Percentiles rank a stretch among this genome's conserved stretches.
Conservation (phyloP, 306 rosid species). For the Styphnolobium japonicum region DNA sequence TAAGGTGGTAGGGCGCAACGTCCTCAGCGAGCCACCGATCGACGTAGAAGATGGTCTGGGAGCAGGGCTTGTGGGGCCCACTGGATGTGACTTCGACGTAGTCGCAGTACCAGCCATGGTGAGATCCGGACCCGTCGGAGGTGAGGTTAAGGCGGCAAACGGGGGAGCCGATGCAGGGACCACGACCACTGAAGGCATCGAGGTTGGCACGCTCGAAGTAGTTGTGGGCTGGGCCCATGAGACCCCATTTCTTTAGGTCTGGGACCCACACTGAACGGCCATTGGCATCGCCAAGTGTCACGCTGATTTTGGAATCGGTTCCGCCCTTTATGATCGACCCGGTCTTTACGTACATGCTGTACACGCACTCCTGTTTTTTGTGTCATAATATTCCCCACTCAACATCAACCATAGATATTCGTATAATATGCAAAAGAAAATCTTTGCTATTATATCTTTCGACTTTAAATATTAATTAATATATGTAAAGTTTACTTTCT, state of each 20-base stretch:
- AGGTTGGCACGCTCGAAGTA: constrained; percentile 33
- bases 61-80: constrained; percentile 23
- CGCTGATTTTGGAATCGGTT: constrained; percentile 24
- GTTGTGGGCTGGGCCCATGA: not conserved
- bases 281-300: not conserved
- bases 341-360: constrained; percentile 30
- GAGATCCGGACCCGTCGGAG: constrained; percentile 33
- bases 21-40: constrained; percentile 31
- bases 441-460: not conserved
- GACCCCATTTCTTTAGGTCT: constrained; percentile 19
- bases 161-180: constrained; percentile 22
- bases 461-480: not conserved
- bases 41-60: constrained; percentile 26
- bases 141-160: constrained; percentile 28
- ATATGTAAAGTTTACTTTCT: not conserved
- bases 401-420: too few relatives aligned
- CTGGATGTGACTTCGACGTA: constrained; percentile 29
- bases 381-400: too few relatives aligned
- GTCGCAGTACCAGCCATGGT: constrained; percentile 36
- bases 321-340: constrained; percentile 31
- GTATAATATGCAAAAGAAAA: not conserved
- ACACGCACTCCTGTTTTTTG: constrained; percentile 24
- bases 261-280: not conserved
- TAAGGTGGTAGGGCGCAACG: not conserved
- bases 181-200: constrained; percentile 24